A percentile compares a stretch with the other conserved stretches of the same genome.
Evolutionary conservation across 306 rosid genomes (phyloP).

Genomic region (Lotus japonicus): DNA sequence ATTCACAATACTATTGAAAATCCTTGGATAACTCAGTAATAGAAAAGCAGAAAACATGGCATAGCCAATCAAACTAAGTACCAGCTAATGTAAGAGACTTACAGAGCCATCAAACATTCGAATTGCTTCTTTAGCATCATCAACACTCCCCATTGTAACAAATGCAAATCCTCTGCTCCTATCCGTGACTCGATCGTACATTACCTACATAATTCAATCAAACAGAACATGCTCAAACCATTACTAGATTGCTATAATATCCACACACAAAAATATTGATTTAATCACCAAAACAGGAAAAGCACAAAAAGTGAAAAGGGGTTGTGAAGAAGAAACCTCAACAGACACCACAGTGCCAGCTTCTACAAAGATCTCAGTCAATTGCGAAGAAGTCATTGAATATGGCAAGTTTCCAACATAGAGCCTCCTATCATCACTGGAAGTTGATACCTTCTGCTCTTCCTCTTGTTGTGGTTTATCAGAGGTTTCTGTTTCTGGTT

Average conservation of each 20-base stretch:
- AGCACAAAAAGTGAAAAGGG: neutral
- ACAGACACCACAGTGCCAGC: conserved; percentile 66
- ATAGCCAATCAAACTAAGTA: neutral
- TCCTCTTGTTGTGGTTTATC: conserved; percentile 27
- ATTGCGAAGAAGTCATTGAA: conserved; percentile 50
- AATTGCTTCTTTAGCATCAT: conserved; percentile 85
- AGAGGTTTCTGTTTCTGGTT: conserved; percentile 25
- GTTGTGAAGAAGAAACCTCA: conserved; percentile 45
- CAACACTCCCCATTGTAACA: conserved; percentile 71
- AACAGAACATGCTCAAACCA: neutral
- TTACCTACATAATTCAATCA: conserved; percentile 43
- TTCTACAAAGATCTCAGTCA: conserved; percentile 65
- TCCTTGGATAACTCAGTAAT: neutral
- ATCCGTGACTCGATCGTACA: conserved; percentile 82
- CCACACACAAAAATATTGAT: neutral
- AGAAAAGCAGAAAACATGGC: neutral
- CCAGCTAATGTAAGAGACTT: conserved; percentile 25
- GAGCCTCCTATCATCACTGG: conserved; percentile 65
- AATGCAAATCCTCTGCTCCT: conserved; percentile 96
- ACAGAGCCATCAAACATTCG: conserved; percentile 86
- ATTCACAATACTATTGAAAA: no score
- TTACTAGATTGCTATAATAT: neutral
- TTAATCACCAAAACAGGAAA: neutral
- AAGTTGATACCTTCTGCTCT: conserved; percentile 27
- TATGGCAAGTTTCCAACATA: conserved; percentile 86